A percentile compares a stretch with the other conserved stretches of the same genome.
These are phyloP conservation scores for Millerozyma miso DNA, from an alignment of 805 yeast genomes.

Conservation along the genomic window DNA sequence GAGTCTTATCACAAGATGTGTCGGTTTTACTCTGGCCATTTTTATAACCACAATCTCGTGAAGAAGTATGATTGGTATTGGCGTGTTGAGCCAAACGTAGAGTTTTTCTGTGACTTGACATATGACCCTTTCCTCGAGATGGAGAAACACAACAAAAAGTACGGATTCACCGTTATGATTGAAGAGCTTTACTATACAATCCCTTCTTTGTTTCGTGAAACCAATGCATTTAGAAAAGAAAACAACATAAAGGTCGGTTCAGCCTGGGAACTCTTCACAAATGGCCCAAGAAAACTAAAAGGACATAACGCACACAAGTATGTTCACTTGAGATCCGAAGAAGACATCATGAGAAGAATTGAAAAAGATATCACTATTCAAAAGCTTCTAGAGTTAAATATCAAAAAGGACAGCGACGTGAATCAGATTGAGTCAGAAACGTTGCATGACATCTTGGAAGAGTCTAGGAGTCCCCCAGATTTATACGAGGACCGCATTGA, in stretches of 20 bases:
- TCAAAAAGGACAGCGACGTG: constrained; percentile 21
- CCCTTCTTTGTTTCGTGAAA: constrained; percentile 74
- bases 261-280: constrained; percentile 65
- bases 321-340: constrained; percentile 14
- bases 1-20: constrained; percentile 93
- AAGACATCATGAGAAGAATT: constrained; percentile 22
- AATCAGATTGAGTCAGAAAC: constrained; percentile 23
- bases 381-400: constrained; percentile 15
- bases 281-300: constrained; percentile 18
- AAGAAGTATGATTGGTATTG: constrained; percentile 82
- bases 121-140: constrained; percentile 88
- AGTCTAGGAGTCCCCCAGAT: constrained; percentile 26
- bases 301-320: constrained; percentile 21
- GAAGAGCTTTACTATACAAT: constrained; percentile 77
- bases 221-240: constrained; percentile 56
- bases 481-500: constrained; percentile 55
- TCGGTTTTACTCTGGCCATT: constrained; percentile 81
- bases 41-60: constrained; percentile 75
- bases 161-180: constrained; percentile 81
- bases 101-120: constrained; percentile 84
- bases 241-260: constrained; percentile 46
- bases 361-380: constrained; percentile 25
- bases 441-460: constrained; percentile 33
- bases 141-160: constrained; percentile 63
- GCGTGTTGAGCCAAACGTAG: constrained; percentile 93